A percentile compares a stretch with the other conserved stretches of the same genome.
These are phyloP conservation scores for Aspergillus oerlinghausenensis DNA, from an alignment of 2,329 filamentous ascomycete genomes.

Conservation along the genomic window DNA sequence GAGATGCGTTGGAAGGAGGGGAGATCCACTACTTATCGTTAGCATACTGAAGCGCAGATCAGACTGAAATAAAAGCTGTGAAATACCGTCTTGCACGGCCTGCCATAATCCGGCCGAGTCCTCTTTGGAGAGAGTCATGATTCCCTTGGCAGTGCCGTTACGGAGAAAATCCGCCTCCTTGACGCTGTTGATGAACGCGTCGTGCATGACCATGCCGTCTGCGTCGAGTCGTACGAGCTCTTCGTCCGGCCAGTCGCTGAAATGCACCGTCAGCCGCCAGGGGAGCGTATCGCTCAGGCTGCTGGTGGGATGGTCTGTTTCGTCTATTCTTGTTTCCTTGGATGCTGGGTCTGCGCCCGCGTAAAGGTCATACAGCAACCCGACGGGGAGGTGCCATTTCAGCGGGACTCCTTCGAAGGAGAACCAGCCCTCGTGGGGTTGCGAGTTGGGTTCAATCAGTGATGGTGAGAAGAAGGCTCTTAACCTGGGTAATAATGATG, in stretches of 20 bases:
- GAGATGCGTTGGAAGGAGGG: slow-evolving; percentile 69
- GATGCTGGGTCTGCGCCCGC: slow-evolving; percentile 50
- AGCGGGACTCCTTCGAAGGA: slow-evolving; percentile 64
- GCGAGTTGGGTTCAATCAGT: slow-evolving; percentile 54
- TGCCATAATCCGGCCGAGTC: slow-evolving; percentile 81
- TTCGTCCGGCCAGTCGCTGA: slow-evolving; percentile 54
- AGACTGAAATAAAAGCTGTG: slow-evolving; percentile 16
- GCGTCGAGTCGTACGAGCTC: slow-evolving; percentile 55
- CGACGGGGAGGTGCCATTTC: slow-evolving; percentile 69
- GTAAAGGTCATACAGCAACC: slow-evolving; percentile 66
- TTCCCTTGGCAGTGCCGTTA: slow-evolving; percentile 81
- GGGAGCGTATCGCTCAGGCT: slow-evolving; percentile 41
- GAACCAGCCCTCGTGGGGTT: slow-evolving; percentile 56
- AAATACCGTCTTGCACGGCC: slow-evolving; percentile 66
- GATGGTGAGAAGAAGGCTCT: slow-evolving; percentile 57
- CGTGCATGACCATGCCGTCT: slow-evolving; percentile 54
- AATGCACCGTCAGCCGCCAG: slow-evolving; percentile 62
- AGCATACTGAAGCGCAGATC: neutral
- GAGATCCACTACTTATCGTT: slow-evolving; percentile 59
- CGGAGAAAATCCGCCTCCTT: slow-evolving; percentile 83
- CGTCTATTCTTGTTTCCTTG: slow-evolving; percentile 17
- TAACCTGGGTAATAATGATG: slow-evolving; percentile 59
- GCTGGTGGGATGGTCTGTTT: slow-evolving; percentile 12
- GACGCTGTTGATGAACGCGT: slow-evolving; percentile 65
- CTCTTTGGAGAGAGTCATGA: slow-evolving; percentile 82